phyloP scores from a whole-genome alignment of 116 monocot species.

The Iris pallida region DNA sequence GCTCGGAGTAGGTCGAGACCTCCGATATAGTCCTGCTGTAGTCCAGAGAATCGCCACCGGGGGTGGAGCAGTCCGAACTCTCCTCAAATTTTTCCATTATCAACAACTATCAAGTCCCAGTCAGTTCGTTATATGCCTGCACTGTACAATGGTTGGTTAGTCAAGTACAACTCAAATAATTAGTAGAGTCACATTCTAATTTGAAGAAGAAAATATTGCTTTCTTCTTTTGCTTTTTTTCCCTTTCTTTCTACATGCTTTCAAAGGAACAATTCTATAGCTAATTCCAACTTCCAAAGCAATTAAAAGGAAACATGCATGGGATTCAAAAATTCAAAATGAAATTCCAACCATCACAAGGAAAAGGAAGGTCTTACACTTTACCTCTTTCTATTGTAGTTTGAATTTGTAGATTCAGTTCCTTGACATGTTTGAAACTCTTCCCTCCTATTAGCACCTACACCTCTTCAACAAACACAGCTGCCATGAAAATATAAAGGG shows the following conservation, averaged over 20 bases:
- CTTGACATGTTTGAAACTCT: conserved; percentile 20
- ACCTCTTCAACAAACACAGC: too few species aligned
- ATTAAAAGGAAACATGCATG: background rate
- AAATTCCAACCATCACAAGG: conserved; percentile 3
- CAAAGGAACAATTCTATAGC: too few species aligned
- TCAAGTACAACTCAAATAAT: background rate
- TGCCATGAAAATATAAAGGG: too few species aligned
- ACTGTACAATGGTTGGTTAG: background rate
- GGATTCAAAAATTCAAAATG: conserved; percentile 1
- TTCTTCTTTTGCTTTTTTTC: background rate
- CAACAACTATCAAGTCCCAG: too few species aligned
- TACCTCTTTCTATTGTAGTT: conserved; percentile 13
- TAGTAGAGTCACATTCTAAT: too few species aligned
- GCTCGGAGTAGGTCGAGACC: conserved; percentile 58
- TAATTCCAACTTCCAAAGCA: background rate
- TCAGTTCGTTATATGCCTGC: background rate
- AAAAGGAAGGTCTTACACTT: background rate
- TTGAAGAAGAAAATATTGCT: too few species aligned
- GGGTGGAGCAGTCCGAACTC: conserved; percentile 28
- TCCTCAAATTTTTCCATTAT: too few species aligned
- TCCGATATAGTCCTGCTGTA: conserved; percentile 69
- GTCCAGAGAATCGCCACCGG: conserved; percentile 27
- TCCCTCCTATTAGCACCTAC: conserved; percentile 6
- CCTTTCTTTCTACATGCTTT: background rate
- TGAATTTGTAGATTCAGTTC: conserved; percentile 5